Base-by-base conservation (phyloP, 163 green algal species). In the Chlamydomonas reinhardtii region DNA sequence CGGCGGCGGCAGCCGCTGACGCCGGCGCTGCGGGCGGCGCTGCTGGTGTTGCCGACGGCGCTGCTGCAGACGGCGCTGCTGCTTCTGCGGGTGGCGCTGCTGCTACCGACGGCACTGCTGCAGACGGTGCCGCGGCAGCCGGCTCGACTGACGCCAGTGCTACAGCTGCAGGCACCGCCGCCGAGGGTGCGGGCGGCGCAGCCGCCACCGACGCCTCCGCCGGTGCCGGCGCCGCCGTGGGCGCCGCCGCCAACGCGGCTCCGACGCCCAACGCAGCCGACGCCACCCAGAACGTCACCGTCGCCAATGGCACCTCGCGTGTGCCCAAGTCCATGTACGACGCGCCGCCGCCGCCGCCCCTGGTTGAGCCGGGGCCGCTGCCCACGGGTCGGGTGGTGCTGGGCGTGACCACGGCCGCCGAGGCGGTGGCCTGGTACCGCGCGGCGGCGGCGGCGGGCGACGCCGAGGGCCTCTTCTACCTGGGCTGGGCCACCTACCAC, bases 381-480 rank as follows among this genome's bases (percentile, higher is more conserved):
- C 79, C 79, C 24, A 59, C 52, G 39, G 43, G 22, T 8, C 68
- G 80, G 1, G n/a, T 69, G 27, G 32, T 72, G 29, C 81, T 83
- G 25, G 81, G 84, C 4, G 43, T 91, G 43, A 39, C 88, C 64
- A 71, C 66, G 54, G 52, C 75, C 2, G 65, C 37, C 3, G 27
- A 48, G 0, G 90, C 87, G 29, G 68, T 69, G 11, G 74, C 66
- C 56, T 89, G 81, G 59, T 91, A 89, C 71, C 43, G 25, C 14
- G 64, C 59, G 11, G 85, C 90, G 0, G 90, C 90, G 0, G 82
- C 76, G 0, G 39, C 52, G 25, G 77, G 70, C 20, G 76, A 88
- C 79, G 43, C 73, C 1, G 90, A 93, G 74, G 83, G 70, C 12
- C 37, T 89, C 27, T 92, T 86, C 86, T 86, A 84, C 29, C 76